A percentile compares a stretch with the other conserved stretches of the same genome.
Conservation (phyloP, 2,329 filamentous ascomycete genomes). For the Neonectria faginata region DNA sequence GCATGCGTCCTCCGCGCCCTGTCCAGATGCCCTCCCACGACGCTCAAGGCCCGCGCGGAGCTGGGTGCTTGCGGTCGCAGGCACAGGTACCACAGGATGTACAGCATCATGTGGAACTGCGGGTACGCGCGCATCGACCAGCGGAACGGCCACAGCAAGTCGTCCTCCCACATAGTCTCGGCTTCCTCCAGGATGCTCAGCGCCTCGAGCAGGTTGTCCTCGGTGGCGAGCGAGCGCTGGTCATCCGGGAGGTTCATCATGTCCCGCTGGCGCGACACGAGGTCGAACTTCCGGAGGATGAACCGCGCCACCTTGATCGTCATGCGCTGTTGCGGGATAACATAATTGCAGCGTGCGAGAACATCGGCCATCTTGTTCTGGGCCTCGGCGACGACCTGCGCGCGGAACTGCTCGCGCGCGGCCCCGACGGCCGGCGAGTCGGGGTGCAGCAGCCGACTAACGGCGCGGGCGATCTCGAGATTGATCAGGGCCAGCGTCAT, state of each 20-base stretch:
- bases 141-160: conserved; percentile 52
- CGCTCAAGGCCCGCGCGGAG: conserved; percentile 49
- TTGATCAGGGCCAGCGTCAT: conserved; percentile 68
- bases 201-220: conserved; percentile 51
- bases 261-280: conserved; percentile 60
- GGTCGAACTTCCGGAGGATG: conserved; percentile 55
- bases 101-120: conserved; percentile 58
- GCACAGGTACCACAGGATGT: conserved; percentile 58
- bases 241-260: conserved; percentile 42
- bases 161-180: conserved; percentile 48
- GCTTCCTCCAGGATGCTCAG: conserved; percentile 49
- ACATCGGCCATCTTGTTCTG: conserved; percentile 45
- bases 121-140: conserved; percentile 56
- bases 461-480: conserved; percentile 58
- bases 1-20: conserved; percentile 10
- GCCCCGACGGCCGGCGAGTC: conserved; percentile 20
- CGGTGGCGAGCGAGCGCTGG: conserved; percentile 41
- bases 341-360: conserved; percentile 60
- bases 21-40: conserved; percentile 32
- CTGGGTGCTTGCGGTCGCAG: conserved; percentile 50
- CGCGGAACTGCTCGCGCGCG: conserved; percentile 50
- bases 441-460: conserved; percentile 41
- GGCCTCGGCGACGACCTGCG: conserved; percentile 56
- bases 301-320: conserved; percentile 45
- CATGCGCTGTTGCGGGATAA: conserved; percentile 58